phyloP scores from a whole-genome alignment of 495 filamentous ascomycete genomes.

The Rhizodiscina lignyota region DNA sequence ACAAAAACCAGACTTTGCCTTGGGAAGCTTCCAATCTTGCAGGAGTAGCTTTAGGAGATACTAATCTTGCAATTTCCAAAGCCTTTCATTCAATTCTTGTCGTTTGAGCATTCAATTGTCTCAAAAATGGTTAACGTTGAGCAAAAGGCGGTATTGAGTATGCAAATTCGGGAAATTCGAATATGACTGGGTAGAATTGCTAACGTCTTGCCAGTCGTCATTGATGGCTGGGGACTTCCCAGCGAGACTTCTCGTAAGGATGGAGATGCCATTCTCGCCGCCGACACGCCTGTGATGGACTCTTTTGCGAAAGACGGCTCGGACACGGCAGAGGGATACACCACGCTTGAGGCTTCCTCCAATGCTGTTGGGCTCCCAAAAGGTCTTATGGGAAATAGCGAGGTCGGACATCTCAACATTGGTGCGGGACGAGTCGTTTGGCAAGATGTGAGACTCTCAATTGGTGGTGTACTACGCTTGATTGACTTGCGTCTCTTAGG shows the following conservation, averaged over 20 bases:
- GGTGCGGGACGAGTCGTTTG: slow-evolving; percentile 94
- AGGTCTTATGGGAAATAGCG: slow-evolving; percentile 96
- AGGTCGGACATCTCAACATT: slow-evolving; percentile 97
- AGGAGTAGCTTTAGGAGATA: too few relatives aligned
- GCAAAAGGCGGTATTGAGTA: slow-evolving; percentile 89
- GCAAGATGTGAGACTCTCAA: slow-evolving; percentile 52
- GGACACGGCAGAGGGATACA: slow-evolving; percentile 58
- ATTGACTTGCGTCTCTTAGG: background rate
- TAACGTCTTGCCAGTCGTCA: slow-evolving; percentile 48
- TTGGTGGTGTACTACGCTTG: background rate
- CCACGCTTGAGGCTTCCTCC: slow-evolving; percentile 86
- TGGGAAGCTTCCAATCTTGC: too few relatives aligned
- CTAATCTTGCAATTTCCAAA: too few relatives aligned
- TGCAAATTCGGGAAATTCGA: slow-evolving; percentile 23
- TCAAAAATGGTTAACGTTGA: slow-evolving; percentile 57
- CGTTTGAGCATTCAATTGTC: too few relatives aligned
- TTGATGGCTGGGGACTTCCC: slow-evolving; percentile 95
- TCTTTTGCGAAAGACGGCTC: slow-evolving; percentile 43
- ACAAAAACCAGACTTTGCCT: too few relatives aligned
- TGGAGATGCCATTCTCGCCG: slow-evolving; percentile 88
- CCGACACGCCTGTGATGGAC: slow-evolving; percentile 85
- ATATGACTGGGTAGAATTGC: slow-evolving; percentile 9
- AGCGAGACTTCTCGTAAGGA: slow-evolving; percentile 56
- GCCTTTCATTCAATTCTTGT: too few relatives aligned
- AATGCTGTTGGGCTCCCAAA: slow-evolving; percentile 90